Conservation (phyloP, 192 early-diverging fungal genomes). For the Coemansia sp. region DNA sequence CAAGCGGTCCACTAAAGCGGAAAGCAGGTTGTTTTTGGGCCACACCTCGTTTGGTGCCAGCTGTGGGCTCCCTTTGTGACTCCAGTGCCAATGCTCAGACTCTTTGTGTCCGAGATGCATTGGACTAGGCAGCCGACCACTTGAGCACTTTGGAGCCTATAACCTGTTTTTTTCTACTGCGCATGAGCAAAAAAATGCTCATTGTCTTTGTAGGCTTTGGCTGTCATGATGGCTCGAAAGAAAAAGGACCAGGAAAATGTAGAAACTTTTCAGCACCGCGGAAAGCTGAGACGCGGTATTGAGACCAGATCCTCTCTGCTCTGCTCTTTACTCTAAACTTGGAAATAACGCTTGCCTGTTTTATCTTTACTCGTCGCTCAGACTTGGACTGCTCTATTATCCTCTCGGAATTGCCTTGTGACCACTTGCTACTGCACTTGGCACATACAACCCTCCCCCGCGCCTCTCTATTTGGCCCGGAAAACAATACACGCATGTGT, state of each 20-base stretch:
- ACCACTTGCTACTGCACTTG: slow-evolving; percentile 2
- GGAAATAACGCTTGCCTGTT: background rate
- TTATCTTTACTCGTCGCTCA: background rate
- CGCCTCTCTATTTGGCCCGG: background rate
- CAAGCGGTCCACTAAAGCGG: background rate
- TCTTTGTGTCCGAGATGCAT: background rate
- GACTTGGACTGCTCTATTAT: background rate
- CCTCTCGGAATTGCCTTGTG: background rate
- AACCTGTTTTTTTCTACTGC: slow-evolving; percentile 1
- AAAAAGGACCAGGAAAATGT: background rate
- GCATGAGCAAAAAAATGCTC: slow-evolving; percentile 1
- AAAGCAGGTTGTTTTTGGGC: slow-evolving; percentile 4
- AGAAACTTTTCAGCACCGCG: background rate
- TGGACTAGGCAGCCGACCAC: background rate
- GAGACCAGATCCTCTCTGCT: background rate
- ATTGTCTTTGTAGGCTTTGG: slow-evolving; percentile 5
- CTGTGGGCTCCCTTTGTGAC: background rate
- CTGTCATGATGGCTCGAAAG: background rate
- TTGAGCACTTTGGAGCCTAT: background rate
- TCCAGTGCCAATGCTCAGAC: background rate
- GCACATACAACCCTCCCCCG: slow-evolving; percentile 1
- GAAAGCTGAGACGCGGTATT: background rate
- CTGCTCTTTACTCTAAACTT: background rate
- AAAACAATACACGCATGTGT: slow-evolving; percentile 5
- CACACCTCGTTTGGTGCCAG: slow-evolving; percentile 2